A percentile compares a stretch with the other conserved stretches of the same genome.
These are phyloP conservation scores for Kurtzmaniella quercitrusa DNA, from an alignment of 1,139 yeast species.

Conservation along the genomic window DNA sequence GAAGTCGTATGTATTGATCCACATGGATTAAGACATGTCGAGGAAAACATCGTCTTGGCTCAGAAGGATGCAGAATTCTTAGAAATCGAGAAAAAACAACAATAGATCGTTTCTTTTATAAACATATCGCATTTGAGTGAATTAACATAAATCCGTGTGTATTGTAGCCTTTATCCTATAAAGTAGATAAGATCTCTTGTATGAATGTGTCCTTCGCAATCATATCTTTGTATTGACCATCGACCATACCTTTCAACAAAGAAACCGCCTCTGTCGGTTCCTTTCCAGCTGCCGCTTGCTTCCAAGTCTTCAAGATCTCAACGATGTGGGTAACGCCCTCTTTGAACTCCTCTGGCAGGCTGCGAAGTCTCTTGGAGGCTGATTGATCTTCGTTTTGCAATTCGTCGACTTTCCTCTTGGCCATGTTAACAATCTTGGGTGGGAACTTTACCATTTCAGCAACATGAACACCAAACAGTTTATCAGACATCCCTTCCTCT, in stretches of 20 bases:
- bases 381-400: conserved; percentile 49
- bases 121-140: conserved; percentile 1
- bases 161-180: no score
- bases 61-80: conserved; percentile 14
- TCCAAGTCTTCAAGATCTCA: conserved; percentile 61
- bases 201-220: conserved; percentile 35
- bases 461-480: conserved; percentile 95
- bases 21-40: conserved; percentile 24
- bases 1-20: conserved; percentile 27
- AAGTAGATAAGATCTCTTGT: conserved; percentile 35
- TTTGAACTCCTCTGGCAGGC: conserved; percentile 50
- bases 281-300: conserved; percentile 39
- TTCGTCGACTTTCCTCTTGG: conserved; percentile 88
- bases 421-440: conserved; percentile 82
- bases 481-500: conserved; percentile 88
- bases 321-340: conserved; percentile 57
- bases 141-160: no score
- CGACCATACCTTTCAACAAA: conserved; percentile 34
- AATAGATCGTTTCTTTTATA: conserved; percentile 1
- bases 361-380: conserved; percentile 48
- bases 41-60: conserved; percentile 19
- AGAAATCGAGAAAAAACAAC: conserved; percentile 8
- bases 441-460: conserved; percentile 96
- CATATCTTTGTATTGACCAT: conserved; percentile 19
- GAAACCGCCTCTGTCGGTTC: conserved; percentile 33